Evolutionary conservation across 2,329 filamentous ascomycete genomes (phyloP).

Genomic region (Colletotrichum tofieldiae): DNA sequence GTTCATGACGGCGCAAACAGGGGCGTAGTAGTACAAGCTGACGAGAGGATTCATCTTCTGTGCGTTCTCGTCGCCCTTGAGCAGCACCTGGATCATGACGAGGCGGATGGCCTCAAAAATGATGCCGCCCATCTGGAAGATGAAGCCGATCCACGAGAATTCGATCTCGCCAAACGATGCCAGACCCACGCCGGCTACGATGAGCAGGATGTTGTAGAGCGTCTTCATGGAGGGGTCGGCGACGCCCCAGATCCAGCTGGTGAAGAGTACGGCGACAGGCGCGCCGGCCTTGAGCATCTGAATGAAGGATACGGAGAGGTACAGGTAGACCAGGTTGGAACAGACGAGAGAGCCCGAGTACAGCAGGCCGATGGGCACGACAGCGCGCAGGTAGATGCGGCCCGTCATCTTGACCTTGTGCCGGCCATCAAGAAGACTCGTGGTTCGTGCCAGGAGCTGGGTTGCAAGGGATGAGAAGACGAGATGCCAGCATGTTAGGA

Average conservation of each 20-base stretch:
- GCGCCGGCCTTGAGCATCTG: conserved; percentile 81
- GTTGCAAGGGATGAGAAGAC: conserved; percentile 77
- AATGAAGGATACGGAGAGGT: conserved; percentile 78
- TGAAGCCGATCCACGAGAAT: conserved; percentile 76
- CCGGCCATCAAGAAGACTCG: conserved; percentile 74
- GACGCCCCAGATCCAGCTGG: conserved; percentile 73
- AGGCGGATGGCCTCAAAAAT: conserved; percentile 86
- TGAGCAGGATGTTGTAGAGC: conserved; percentile 66
- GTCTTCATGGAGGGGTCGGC: conserved; percentile 62
- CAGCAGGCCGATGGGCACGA: conserved; percentile 77
- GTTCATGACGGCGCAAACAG: conserved; percentile 88
- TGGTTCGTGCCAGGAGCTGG: conserved; percentile 76
- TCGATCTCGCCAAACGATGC: conserved; percentile 76
- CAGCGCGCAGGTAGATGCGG: conserved; percentile 73
- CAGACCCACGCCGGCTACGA: conserved; percentile 67
- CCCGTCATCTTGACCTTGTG: conserved; percentile 74
- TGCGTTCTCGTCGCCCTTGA: conserved; percentile 75
- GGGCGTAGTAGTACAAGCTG: conserved; percentile 91
- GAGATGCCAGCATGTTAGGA: conserved; percentile 79
- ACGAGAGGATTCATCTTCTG: conserved; percentile 92
- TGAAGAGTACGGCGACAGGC: conserved; percentile 77
- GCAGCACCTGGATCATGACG: conserved; percentile 88
- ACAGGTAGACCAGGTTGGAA: conserved; percentile 78
- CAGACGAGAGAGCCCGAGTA: conserved; percentile 77
- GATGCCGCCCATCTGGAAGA: conserved; percentile 82